These are phyloP conservation scores for Sporothrix protearum DNA, from an alignment of 2,329 filamentous ascomycete species.

Conservation along the genomic window DNA sequence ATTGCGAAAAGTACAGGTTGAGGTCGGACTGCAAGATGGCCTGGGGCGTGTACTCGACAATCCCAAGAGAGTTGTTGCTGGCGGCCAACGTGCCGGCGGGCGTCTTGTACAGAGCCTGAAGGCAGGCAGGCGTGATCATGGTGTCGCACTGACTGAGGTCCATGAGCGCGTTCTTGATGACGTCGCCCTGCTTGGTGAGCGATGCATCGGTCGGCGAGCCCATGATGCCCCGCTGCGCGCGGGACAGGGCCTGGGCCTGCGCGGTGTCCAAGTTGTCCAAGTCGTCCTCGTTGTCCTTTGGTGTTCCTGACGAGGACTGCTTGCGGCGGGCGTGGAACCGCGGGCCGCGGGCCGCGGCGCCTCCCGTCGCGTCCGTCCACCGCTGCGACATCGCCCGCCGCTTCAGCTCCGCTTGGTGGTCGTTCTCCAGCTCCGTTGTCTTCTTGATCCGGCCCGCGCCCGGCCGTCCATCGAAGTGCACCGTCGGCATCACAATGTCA, in stretches of 20 bases:
- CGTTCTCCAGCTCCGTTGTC: constrained; percentile 30
- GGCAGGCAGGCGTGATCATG: constrained; percentile 56
- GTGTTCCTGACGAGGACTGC: not conserved
- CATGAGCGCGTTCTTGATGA: constrained; percentile 34
- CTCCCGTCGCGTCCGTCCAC: constrained; percentile 4
- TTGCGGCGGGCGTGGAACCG: constrained; percentile 11
- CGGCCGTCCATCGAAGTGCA: constrained; percentile 39
- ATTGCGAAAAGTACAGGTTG: constrained; percentile 47
- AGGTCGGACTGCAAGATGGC: constrained; percentile 51
- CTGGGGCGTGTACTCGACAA: constrained; percentile 54
- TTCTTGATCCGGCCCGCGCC: constrained; percentile 31
- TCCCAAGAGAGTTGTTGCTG: constrained; percentile 48
- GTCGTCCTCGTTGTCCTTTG: not conserved
- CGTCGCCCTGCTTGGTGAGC: constrained; percentile 35
- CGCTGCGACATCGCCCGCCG: constrained; percentile 26
- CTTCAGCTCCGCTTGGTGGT: constrained; percentile 31
- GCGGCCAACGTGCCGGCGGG: constrained; percentile 38
- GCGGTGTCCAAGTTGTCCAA: too few relatives aligned
- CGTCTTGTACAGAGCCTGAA: constrained; percentile 48
- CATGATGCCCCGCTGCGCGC: constrained; percentile 32
- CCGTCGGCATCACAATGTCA: constrained; percentile 43
- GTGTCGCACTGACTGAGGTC: constrained; percentile 45
- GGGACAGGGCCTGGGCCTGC: not conserved
- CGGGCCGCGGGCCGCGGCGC: not conserved
- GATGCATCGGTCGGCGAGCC: constrained; percentile 31